Evolutionary conservation across 345 rosid genomes (phyloP), one percentile per base, ranked within the genome.

Genomic region (Citrus medica): DNA sequence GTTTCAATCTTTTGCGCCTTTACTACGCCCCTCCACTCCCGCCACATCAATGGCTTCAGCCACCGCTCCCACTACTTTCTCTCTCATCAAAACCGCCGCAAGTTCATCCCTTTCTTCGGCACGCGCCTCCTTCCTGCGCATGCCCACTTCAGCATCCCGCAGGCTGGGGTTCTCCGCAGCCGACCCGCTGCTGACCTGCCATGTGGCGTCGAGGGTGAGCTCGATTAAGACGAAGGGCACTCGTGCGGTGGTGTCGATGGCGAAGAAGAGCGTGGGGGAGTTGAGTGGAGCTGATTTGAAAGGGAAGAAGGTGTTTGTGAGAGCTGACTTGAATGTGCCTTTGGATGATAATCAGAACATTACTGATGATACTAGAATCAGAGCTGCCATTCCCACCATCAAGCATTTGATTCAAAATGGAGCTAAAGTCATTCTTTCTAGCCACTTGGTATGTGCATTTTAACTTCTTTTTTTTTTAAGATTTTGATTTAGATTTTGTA

Each of bases 361-460:
- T 82, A 92, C 97, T 13, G 99, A 96, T 79, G 99, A 96, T 74
- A 96, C 99, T 40, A 92, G 98, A 83, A 75, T 96, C 55, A 88
- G 98, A 35, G 98, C 98, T 30, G 99, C 99, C 51, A 37, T 96
- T 61, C 99, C 99, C n/a, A 94, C 99, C 35, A 94, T 96, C 86
- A 94, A 96, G 92, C 88, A 94, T 80, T 86, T 96, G 92, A 94
- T 90, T 69, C 80, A 79, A 17, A 92, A 94, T 46, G 98, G 98
- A 30, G 97, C 99, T 78, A 94, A 89, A 85, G 98, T 96, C 83
- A 85, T 96, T 82, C 99, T 96, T 74, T 96, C 97, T 69, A 96
- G 95, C 80, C 99, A 96, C 81, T 82, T 96, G 97, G 99, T 96
- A 81, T 63, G 83, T 14, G 55, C 63, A 21, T 12, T 78, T 42